Conservation (phyloP, 192 early-diverging fungal genomes). For the Coemansia brasiliensis region DNA sequence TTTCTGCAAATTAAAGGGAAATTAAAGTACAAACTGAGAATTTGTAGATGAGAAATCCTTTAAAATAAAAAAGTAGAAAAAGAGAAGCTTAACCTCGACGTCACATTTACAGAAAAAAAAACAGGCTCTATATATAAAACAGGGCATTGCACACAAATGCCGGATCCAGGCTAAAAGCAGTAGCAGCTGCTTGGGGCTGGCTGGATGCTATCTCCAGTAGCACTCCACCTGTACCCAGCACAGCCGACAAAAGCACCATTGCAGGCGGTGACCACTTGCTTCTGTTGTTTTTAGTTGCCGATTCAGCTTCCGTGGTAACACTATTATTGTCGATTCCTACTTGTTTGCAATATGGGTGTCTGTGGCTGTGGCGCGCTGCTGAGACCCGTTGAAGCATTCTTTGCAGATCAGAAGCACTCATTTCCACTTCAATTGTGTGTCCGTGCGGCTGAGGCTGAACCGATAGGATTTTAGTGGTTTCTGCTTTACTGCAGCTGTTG, state of each 20-base stretch:
- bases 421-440: constrained; percentile 30
- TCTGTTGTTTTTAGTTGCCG: too few relatives aligned
- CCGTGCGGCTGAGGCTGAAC: constrained; percentile 12
- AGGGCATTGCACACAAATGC: too few relatives aligned
- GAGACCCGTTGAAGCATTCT: constrained; percentile 5
- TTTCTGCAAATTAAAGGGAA: constrained; percentile 7
- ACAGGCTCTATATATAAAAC: too few relatives aligned
- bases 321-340: not conserved
- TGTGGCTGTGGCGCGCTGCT: not conserved
- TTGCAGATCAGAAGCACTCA: constrained; percentile 15
- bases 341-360: not conserved
- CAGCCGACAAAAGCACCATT: too few relatives aligned
- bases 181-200: too few relatives aligned
- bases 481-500: not conserved
- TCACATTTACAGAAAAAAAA: too few relatives aligned
- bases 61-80: not conserved
- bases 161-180: too few relatives aligned
- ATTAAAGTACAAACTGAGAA: not conserved
- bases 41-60: too few relatives aligned
- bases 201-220: too few relatives aligned
- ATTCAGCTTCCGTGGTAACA: not conserved
- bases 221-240: too few relatives aligned
- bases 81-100: not conserved
- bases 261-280: too few relatives aligned
- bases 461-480: constrained; percentile 4